phyloP scores from a whole-genome alignment of 129 eudicot genomes.

The Erigeron canadensis region DNA sequence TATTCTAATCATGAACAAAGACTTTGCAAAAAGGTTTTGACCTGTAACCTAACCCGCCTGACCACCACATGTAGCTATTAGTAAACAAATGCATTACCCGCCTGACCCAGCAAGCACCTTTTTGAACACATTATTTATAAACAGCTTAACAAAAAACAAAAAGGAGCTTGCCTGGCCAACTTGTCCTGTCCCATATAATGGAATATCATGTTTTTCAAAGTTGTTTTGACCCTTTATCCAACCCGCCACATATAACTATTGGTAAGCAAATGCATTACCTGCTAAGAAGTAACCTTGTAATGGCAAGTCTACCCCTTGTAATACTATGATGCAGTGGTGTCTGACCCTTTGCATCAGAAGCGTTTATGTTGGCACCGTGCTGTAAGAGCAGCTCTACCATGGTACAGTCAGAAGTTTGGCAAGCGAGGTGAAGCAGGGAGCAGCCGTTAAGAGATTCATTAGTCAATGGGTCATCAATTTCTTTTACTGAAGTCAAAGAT shows the following conservation, averaged over 20 bases:
- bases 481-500: constrained; percentile 37
- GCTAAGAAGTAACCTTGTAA: constrained; percentile 59
- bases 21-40: not conserved
- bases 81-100: constrained; percentile 44
- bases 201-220: not conserved
- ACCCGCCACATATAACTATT: not conserved
- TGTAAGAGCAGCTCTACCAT: constrained; percentile 93
- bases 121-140: not conserved
- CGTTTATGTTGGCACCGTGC: constrained; percentile 68
- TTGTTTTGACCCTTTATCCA: not conserved
- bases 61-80: not conserved
- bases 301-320: constrained; percentile 54
- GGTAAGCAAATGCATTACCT: constrained; percentile 46
- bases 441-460: constrained; percentile 68
- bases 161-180: not conserved
- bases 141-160: not conserved
- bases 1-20: not conserved
- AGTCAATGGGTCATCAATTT: constrained; percentile 38
- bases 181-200: not conserved
- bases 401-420: constrained; percentile 78
- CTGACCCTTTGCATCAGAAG: constrained; percentile 69
- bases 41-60: not conserved
- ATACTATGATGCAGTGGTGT: constrained; percentile 84
- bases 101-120: too few species aligned
- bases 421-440: constrained; percentile 81